These are phyloP conservation scores for Dendrocalamus sinicus DNA, from an alignment of 176 grass and related monocot genomes.

Conservation along the genomic window DNA sequence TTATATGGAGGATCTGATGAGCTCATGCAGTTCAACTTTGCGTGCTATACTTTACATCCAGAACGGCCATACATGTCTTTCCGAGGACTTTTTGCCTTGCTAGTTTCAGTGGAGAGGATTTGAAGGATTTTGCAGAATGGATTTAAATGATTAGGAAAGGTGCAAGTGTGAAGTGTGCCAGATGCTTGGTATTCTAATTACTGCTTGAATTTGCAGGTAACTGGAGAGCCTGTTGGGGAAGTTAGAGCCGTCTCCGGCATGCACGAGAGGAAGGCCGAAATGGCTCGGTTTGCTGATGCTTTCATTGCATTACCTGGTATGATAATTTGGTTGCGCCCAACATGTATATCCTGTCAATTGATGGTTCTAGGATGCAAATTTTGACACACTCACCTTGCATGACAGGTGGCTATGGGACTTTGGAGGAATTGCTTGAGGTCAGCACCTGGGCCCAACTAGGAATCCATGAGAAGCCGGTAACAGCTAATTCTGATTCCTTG, in stretches of 20 bases:
- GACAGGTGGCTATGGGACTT: constrained; percentile 87
- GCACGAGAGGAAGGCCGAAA: constrained; percentile 98
- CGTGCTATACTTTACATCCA: background rate
- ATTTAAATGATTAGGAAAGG: background rate
- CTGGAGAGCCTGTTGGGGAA: constrained; percentile 82
- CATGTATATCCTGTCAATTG: background rate
- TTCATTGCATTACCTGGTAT: constrained; percentile 96
- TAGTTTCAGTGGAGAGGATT: constrained; percentile 34
- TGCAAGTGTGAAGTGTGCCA: background rate
- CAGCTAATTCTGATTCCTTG: constrained; percentile 37
- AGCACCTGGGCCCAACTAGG: constrained; percentile 94
- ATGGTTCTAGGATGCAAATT: constrained; percentile 3
- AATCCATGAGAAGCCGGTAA: constrained; percentile 97
- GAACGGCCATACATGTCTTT: background rate
- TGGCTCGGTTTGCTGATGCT: constrained; percentile 84
- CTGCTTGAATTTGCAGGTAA: constrained; percentile 58
- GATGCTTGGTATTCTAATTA: constrained; percentile 6
- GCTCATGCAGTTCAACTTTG: constrained; percentile 11
- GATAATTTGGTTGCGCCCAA: background rate
- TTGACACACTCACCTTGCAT: background rate
- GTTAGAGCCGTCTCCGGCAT: constrained; percentile 84
- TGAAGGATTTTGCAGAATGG: background rate
- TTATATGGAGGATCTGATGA: constrained; percentile 8
- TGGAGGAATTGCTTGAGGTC: constrained; percentile 89
- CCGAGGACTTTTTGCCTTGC: background rate